Evolutionary conservation across 257 asterid genomes (phyloP), one percentile per base, ranked within the genome.

Genomic region (Apocynum venetum): DNA sequence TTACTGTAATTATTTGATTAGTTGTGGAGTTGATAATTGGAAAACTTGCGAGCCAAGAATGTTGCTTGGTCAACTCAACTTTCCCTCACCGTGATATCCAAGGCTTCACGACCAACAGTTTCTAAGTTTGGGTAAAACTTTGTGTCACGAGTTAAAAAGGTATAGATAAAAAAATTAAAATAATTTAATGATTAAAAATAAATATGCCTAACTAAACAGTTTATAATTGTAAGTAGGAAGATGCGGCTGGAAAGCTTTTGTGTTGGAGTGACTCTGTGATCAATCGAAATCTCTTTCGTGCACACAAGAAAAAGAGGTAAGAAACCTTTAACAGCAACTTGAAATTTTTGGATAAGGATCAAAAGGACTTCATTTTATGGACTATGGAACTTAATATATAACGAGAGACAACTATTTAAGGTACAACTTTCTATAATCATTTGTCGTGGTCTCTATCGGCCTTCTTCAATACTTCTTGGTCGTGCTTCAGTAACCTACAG

Each of bases 1-100:
- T 2, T 63, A 3, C 9, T 8, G 3, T 56, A 20, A 20, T 25
- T 57, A 20, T 57, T 57, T 25, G 0, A n/a, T 1, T n/a, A 8
- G 9, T 15, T 0, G 48, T 5, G 35, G 71, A 82, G 82, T 71
- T 12, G 53, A 46, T 48, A 40, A 56, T 51, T 44, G 74, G 76
- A 77, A 83, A 83, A 80, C 89, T 86, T 90, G 91, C 80, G 77
- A 53, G 77, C 85, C 85, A 91, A 84, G 92, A 80, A n/a, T 52
- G 71, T n/a, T 36, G 19, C 49, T 79, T 86, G 36, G 91, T 87
- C 90, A 84, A 83, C 85, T 87, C 90, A 84, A 83, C 85, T 68
- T 31, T 70, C 12, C 55, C 53, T n/a, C 47, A 75, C 80, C 91
- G 91, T 92, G 89, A 78, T 68, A 83, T 55, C 83, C 91, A 86